Conservation (phyloP, 139 green algal genomes). For the Ettlia oleoabundans region DNA sequence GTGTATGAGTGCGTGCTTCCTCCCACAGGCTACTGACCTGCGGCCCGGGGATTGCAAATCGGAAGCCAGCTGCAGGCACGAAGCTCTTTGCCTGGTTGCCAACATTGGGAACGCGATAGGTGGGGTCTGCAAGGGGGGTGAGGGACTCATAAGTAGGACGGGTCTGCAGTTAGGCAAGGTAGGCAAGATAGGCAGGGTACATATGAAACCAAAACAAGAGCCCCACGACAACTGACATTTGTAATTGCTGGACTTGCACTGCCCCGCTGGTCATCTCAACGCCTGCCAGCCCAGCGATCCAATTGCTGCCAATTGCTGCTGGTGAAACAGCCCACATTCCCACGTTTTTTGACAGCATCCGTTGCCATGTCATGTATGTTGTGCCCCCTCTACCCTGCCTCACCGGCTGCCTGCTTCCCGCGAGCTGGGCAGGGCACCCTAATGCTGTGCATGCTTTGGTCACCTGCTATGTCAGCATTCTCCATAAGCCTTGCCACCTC, state of each 20-base stretch:
- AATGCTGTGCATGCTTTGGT: background rate
- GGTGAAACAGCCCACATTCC: no score
- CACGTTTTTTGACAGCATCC: no score
- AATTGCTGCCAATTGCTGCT: no score
- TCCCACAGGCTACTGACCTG: no score
- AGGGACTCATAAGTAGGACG: background rate
- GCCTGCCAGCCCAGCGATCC: no score
- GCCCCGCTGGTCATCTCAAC: no score
- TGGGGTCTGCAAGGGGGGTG: conserved; percentile 40
- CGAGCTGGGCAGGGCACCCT: background rate
- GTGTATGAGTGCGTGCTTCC: no score
- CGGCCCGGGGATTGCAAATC: conserved; percentile 65
- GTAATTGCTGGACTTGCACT: no score
- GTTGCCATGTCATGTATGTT: no score
- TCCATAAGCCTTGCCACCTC: conserved; percentile 57
- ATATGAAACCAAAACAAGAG: no score
- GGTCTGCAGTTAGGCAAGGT: background rate
- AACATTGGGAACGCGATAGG: conserved; percentile 35
- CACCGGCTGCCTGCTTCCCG: background rate
- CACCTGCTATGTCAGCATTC: conserved; percentile 34
- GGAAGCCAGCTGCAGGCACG: conserved; percentile 47
- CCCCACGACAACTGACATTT: no score
- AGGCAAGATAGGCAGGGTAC: background rate
- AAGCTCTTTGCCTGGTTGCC: conserved; percentile 7
- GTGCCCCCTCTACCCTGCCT: no score